These are phyloP conservation scores for Coelastrella sp. DNA, from an alignment of 139 green algal genomes.

Conservation along the genomic window DNA sequence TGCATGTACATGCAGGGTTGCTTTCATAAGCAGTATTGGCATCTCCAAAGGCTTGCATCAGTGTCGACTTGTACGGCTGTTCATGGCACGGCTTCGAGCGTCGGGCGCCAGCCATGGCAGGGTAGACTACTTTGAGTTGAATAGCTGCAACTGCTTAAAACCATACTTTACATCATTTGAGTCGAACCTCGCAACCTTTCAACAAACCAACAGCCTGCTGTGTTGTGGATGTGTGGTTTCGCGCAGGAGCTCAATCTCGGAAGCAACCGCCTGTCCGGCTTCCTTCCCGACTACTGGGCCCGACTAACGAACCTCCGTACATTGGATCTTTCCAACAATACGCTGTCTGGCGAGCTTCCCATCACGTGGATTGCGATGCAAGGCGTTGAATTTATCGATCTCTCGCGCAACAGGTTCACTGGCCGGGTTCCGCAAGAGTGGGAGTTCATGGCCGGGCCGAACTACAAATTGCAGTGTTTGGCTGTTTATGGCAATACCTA, in stretches of 20 bases:
- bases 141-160: too few relatives aligned
- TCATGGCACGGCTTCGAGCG: too few relatives aligned
- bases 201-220: too few relatives aligned
- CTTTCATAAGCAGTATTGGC: too few relatives aligned
- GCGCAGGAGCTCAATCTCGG: neutral
- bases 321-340: neutral
- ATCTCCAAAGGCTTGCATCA: too few relatives aligned
- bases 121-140: too few relatives aligned
- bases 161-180: too few relatives aligned
- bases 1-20: too few relatives aligned
- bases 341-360: neutral
- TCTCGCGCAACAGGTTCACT: conserved; percentile 1
- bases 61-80: too few relatives aligned
- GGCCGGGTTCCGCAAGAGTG: neutral
- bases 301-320: neutral
- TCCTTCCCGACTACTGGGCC: neutral
- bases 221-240: too few relatives aligned
- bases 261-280: neutral
- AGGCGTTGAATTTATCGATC: neutral
- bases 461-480: neutral
- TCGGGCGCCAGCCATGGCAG: too few relatives aligned
- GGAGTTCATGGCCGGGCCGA: neutral
- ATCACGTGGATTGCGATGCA: neutral
- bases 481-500: neutral
- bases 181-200: too few relatives aligned